Evolutionary conservation across 169 alveolate species (phyloP), one percentile per base, ranked within the genome.

Genomic region (Eimeria praecox): DNA sequence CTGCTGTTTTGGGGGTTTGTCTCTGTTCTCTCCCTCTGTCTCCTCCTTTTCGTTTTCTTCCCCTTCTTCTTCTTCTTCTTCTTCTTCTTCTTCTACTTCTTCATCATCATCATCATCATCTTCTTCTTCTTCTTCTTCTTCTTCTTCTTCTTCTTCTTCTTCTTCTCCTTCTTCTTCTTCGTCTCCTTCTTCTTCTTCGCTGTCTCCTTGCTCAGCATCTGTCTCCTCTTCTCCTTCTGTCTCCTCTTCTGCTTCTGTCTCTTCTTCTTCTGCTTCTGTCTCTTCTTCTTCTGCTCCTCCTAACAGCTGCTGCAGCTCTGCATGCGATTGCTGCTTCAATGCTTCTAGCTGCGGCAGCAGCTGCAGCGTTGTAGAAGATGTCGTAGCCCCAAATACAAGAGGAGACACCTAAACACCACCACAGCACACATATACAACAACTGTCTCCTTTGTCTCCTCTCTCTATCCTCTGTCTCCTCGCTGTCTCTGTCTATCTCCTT

Each of bases 331-430:
- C 92, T 46, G 42, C 71, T 66, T 62, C 9, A 86, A 59, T 6
- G 80, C 92, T n/a, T 66, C 77, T 35, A 66, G 54, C 56, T 66
- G 77, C 92, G 80, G 77, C 80, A 62, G 77, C 71, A 86, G 49
- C 38, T 44, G 35, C 56, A 86, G 27, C 9, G 54, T 86, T 9
- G 80, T 86, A 40, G 77, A 86, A 6, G 20, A 4, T 20, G 38
- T 35, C 35, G 71, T 0, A 46, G 80, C 83, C 80, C 80, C 80
- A 62, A 86, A 66, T 18, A 38, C 80, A 16, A 30, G 92, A 18
- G 73, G 92, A 3, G 56, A 35, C 77, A 35, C 92, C 92, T 86
- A 66, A 6, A 14, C 80, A 40, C 8, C 80, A n/a, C 20, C 46
- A 62, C 80, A 10, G 24, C 88, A 46, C 54, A 46, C n/a, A 24